Evolutionary conservation across 805 yeast genomes (phyloP).

Genomic region (Kluyveromyces nonfermentans): DNA sequence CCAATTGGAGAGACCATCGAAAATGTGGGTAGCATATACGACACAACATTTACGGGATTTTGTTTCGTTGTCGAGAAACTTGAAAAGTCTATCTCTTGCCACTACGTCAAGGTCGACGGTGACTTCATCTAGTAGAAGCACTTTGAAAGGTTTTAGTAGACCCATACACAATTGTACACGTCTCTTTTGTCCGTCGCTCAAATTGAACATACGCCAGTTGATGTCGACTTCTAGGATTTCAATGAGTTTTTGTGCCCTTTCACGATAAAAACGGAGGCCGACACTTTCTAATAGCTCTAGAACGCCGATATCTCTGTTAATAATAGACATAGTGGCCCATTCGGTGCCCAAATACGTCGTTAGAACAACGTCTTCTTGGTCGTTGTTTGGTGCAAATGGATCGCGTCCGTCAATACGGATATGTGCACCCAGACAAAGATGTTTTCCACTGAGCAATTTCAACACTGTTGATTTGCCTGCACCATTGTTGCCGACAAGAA

Average conservation of each 20-base stretch:
- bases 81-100: conserved; percentile 66
- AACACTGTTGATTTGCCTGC: conserved; percentile 93
- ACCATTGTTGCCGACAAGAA: conserved; percentile 89
- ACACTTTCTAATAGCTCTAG: conserved; percentile 65
- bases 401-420: conserved; percentile 73
- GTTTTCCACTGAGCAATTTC: conserved; percentile 82
- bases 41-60: conserved; percentile 59
- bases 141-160: conserved; percentile 78
- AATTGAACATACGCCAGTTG: conserved; percentile 83
- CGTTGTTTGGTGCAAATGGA: conserved; percentile 60
- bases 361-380: conserved; percentile 35
- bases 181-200: conserved; percentile 92
- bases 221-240: conserved; percentile 78
- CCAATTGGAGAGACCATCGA: conserved; percentile 90
- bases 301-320: conserved; percentile 86
- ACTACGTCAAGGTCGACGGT: conserved; percentile 94
- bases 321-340: conserved; percentile 90
- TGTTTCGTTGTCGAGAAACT: conserved; percentile 70
- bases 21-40: conserved; percentile 91
- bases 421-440: conserved; percentile 64
- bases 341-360: conserved; percentile 90
- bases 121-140: conserved; percentile 86
- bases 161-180: conserved; percentile 95
- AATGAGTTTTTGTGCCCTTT: conserved; percentile 68
- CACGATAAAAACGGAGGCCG: conserved; percentile 69